A percentile compares a stretch with the other conserved stretches of the same genome.
Conservation (phyloP, 805 yeast species). For the Candida alai region DNA sequence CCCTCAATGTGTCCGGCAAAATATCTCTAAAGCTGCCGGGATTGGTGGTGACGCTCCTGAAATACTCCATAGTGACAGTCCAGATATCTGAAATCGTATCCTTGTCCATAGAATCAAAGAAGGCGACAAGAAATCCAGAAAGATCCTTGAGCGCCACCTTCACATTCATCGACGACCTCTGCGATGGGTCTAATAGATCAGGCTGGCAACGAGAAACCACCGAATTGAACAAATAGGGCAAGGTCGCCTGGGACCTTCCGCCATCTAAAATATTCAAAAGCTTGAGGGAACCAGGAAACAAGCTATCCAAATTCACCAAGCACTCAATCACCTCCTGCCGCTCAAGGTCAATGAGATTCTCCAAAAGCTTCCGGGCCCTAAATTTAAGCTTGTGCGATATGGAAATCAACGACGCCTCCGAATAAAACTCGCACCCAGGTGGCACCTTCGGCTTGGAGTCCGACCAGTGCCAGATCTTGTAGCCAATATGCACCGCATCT, state of each 20-base stretch:
- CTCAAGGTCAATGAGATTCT: constrained; percentile 60
- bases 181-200: constrained; percentile 22
- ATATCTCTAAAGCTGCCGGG: constrained; percentile 44
- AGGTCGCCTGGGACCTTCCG: constrained; percentile 68
- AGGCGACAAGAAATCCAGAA: constrained; percentile 53
- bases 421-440: constrained; percentile 1
- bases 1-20: constrained; percentile 50
- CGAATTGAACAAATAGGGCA: constrained; percentile 63
- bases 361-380: constrained; percentile 62
- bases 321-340: constrained; percentile 71
- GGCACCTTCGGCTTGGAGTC: constrained; percentile 36
- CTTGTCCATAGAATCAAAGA: constrained; percentile 62
- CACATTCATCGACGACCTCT: constrained; percentile 45
- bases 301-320: constrained; percentile 42
- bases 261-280: constrained; percentile 80
- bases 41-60: constrained; percentile 54
- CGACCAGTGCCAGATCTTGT: constrained; percentile 67
- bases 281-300: constrained; percentile 34
- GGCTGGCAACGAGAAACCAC: constrained; percentile 46
- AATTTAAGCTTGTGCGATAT: constrained; percentile 61
- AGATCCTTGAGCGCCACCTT: constrained; percentile 44
- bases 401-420: constrained; percentile 27
- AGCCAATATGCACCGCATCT: constrained; percentile 51
- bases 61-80: constrained; percentile 51
- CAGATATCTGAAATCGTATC: constrained; percentile 83